Percentiles rank a stretch among this genome's conserved stretches.
Conservation (phyloP, 2,329 filamentous ascomycete genomes). For the Talaromyces sp. region DNA sequence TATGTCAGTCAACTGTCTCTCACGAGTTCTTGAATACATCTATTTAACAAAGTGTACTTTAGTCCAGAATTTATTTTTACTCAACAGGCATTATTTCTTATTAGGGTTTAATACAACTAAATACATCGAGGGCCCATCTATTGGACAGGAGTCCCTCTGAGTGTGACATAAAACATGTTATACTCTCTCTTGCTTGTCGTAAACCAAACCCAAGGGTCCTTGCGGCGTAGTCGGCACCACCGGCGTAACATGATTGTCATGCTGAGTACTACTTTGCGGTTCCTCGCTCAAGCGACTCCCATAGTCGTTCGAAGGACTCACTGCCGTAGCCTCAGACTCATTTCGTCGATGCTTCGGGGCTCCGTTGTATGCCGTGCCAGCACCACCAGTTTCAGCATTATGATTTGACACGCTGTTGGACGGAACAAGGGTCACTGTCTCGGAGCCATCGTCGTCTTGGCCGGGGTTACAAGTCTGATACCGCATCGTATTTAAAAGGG, state of each 20-base stretch:
- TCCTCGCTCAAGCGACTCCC: not conserved
- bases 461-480: conserved; percentile 44
- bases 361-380: not conserved
- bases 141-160: too few species aligned
- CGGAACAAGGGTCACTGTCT: not conserved
- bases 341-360: not conserved
- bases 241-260: not conserved
- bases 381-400: not conserved
- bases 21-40: too few species aligned
- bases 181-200: not conserved
- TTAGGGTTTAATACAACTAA: too few species aligned
- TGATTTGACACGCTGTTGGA: not conserved
- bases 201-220: not conserved
- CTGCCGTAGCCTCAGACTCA: conserved; percentile 5
- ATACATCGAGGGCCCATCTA: too few species aligned
- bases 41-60: too few species aligned
- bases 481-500: conserved; percentile 42
- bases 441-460: conserved; percentile 52
- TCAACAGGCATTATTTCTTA: too few species aligned
- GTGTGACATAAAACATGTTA: too few species aligned
- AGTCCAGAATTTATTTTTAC: too few species aligned
- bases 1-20: too few species aligned
- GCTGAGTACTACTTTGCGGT: not conserved
- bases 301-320: not conserved
- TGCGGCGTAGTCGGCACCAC: not conserved